phyloP scores from a whole-genome alignment of 2,329 filamentous ascomycete species.

The Pseudogymnoascus sp. region DNA sequence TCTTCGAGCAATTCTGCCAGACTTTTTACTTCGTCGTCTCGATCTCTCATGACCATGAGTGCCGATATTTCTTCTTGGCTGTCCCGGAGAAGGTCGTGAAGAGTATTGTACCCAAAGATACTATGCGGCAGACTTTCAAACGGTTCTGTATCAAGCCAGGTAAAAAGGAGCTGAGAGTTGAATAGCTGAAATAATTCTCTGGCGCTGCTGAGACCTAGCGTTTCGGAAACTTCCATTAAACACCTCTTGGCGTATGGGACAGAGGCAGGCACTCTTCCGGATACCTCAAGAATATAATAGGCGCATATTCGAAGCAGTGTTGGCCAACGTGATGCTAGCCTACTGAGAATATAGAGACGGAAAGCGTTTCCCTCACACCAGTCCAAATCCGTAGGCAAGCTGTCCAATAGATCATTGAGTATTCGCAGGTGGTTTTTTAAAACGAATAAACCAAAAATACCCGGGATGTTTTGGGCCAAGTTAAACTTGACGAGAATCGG shows the following conservation, averaged over 20 bases:
- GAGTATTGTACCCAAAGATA: slow-evolving; percentile 71
- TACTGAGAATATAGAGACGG: slow-evolving; percentile 66
- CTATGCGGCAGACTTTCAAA: slow-evolving; percentile 69
- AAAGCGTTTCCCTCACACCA: slow-evolving; percentile 78
- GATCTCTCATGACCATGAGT: slow-evolving; percentile 73
- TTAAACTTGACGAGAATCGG: slow-evolving; percentile 67
- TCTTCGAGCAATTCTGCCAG: slow-evolving; percentile 51
- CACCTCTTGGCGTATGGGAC: slow-evolving; percentile 65
- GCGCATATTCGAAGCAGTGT: slow-evolving; percentile 79
- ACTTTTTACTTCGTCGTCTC: slow-evolving; percentile 53
- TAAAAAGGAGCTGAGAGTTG: slow-evolving; percentile 80
- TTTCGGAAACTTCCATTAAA: slow-evolving; percentile 55
- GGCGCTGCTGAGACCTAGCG: slow-evolving; percentile 57
- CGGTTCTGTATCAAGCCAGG: slow-evolving; percentile 66
- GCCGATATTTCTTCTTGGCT: slow-evolving; percentile 71
- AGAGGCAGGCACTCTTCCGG: slow-evolving; percentile 60
- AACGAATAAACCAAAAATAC: slow-evolving; percentile 74
- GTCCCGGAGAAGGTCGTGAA: slow-evolving; percentile 61
- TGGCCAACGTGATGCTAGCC: slow-evolving; percentile 74
- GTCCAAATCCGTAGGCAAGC: slow-evolving; percentile 63
- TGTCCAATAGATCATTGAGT: slow-evolving; percentile 74
- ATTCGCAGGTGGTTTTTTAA: slow-evolving; percentile 75
- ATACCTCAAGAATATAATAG: slow-evolving; percentile 90
- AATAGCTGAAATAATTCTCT: slow-evolving; percentile 74
- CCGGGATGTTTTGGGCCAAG: slow-evolving; percentile 60